Conservation (phyloP, 2,329 filamentous ascomycete species). For the Penicillium sp. region DNA sequence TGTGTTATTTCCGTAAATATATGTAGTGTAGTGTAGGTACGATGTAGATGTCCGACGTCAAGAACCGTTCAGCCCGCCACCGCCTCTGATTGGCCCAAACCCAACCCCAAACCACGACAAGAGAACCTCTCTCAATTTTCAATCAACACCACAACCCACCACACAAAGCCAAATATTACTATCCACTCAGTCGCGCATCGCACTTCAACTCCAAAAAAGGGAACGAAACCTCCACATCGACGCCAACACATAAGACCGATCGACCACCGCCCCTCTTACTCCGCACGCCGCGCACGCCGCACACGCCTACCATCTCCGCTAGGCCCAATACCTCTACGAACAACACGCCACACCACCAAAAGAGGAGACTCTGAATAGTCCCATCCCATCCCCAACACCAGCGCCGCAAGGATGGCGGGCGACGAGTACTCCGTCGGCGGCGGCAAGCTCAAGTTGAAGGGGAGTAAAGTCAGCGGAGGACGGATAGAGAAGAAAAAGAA, state of each 20-base stretch:
- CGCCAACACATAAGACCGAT: not conserved
- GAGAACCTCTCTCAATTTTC: not conserved
- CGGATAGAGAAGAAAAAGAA: constrained; percentile 51
- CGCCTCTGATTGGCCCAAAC: constrained; percentile 22
- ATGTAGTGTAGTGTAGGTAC: no score
- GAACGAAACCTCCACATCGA: not conserved
- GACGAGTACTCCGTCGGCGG: constrained; percentile 71
- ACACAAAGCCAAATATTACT: not conserved
- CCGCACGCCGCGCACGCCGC: constrained; percentile 18
- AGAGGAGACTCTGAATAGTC: not conserved
- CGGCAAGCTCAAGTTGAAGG: constrained; percentile 84
- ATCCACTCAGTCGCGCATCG: not conserved
- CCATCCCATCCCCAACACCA: not conserved
- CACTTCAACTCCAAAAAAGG: not conserved
- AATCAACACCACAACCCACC: not conserved
- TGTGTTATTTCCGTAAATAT: no score
- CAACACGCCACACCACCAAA: not conserved
- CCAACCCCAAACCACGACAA: constrained; percentile 10
- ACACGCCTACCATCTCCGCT: not conserved
- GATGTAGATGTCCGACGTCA: not conserved
- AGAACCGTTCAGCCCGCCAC: constrained; percentile 3
- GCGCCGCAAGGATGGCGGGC: constrained; percentile 22
- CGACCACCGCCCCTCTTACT: constrained; percentile 16
- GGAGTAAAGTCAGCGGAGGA: constrained; percentile 60
- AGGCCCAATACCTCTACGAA: not conserved